Evolutionary conservation across 345 rosid genomes (phyloP), one percentile per base, ranked within the genome.

Genomic region (Xanthoceras sorbifolium): DNA sequence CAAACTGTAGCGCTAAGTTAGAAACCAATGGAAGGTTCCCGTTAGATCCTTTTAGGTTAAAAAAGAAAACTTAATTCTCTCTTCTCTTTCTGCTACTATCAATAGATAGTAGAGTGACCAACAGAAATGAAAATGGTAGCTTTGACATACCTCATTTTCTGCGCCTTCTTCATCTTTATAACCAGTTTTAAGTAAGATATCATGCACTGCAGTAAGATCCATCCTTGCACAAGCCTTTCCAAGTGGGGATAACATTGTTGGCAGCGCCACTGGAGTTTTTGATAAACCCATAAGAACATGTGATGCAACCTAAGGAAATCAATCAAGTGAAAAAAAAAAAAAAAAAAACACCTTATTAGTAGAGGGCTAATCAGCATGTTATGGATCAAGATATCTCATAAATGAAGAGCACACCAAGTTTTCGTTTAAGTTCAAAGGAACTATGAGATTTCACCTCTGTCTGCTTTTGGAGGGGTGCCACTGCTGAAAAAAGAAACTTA

Each of bases 151-250:
- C 89, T 90, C 93, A 71, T 88, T 88, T 67, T 88, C 96, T 52
- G 96, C 96, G 72, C 97, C 97, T 82, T 93, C 97, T 72, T 93
- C 96, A 38, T 93, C 97, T 84, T 85, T 91, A 69, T 93, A 93
- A 77, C 96, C 96, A 5, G 92, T 90, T 84, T 93, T 93, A 48
- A 91, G 91, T 85, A 93, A 79, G 48, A 91, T 89, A 60, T 91
- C 97, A 66, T 91, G 94, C 71, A 91, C 91, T 3, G 94, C 90
- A 2, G 85, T 87, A 50, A 95, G 92, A 82, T 95, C 98, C 97
- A 90, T 91, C 80, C 91, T 88, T 0, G 87, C 86, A 64, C 90
- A 89, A 44, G 92, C 94, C 83, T 89, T 87, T 69, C 94, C 94
- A 71, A 91, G 90, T 0, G 89, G 88, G 3, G 92, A 86, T 75